Conservation (phyloP, 768 basidiomycete genomes). For the Agaricus blazei region DNA sequence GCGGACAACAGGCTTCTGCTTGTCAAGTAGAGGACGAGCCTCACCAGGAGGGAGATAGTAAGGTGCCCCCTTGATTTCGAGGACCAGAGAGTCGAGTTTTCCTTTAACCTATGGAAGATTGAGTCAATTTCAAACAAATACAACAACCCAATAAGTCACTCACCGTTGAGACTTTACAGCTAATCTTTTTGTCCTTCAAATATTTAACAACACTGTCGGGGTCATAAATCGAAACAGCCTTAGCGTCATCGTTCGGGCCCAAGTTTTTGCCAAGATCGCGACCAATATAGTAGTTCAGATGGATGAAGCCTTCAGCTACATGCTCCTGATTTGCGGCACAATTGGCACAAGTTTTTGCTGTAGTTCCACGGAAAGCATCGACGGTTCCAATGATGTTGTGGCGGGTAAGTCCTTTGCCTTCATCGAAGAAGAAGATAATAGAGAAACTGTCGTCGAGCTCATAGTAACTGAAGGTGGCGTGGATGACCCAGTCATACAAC, state of each 20-base stretch:
- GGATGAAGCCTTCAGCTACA: constrained; percentile 34
- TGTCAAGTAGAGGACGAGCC: not conserved
- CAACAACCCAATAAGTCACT: not conserved
- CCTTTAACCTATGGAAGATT: not conserved
- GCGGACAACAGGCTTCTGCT: not conserved
- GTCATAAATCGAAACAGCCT: constrained; percentile 5
- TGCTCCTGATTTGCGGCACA: constrained; percentile 24
- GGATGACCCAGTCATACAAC: constrained; percentile 36
- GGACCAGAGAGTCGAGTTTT: not conserved
- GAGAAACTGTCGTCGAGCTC: constrained; percentile 37
- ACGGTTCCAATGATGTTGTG: constrained; percentile 1
- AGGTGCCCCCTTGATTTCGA: not conserved
- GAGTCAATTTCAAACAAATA: not conserved
- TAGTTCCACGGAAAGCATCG: constrained; percentile 24
- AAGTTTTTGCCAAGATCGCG: constrained; percentile 14
- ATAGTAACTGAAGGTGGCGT: constrained; percentile 36
- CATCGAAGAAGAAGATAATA: constrained; percentile 44
- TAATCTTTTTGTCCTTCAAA: not conserved
- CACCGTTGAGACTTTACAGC: not conserved
- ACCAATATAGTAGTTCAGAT: constrained; percentile 27
- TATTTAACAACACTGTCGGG: constrained; percentile 10
- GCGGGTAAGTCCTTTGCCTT: constrained; percentile 27
- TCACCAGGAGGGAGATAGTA: not conserved
- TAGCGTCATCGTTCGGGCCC: too few species aligned
- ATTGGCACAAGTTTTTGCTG: constrained; percentile 36